Conservation (phyloP, 257 asterid genomes). For the Salvia hispanica region DNA sequence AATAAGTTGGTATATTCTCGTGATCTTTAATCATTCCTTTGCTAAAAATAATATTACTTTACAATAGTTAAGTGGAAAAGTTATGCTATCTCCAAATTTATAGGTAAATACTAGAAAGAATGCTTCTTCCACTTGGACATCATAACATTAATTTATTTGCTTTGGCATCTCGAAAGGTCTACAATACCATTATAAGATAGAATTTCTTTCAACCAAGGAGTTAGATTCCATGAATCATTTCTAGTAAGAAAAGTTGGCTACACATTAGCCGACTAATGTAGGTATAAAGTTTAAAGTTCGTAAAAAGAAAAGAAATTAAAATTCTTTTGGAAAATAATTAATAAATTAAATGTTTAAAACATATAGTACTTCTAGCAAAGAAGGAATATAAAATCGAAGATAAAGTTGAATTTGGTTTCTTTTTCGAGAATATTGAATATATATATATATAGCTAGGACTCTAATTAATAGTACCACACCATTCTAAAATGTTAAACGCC, state of each 20-base stretch:
- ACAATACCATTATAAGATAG: constrained; percentile 1
- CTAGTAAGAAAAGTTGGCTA: not conserved
- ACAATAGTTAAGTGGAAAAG: not conserved
- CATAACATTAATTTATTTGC: not conserved
- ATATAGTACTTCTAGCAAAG: no score
- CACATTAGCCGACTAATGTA: not conserved
- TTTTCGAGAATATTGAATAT: not conserved
- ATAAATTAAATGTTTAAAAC: not conserved
- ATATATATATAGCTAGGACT: no score
- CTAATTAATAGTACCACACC: no score
- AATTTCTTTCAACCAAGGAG: constrained; percentile 2
- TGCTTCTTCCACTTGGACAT: constrained; percentile 13
- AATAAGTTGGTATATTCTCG: not conserved
- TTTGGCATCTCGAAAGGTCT: constrained; percentile 18
- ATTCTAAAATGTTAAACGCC: no score
- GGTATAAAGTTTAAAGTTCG: not conserved
- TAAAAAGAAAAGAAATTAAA: not conserved
- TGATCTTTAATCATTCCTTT: constrained; percentile 3
- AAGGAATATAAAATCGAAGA: not conserved
- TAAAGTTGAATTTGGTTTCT: not conserved
- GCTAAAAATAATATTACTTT: not conserved
- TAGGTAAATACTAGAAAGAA: not conserved
- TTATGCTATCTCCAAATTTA: constrained; percentile 7
- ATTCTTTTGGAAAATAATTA: no score
- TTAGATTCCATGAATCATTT: constrained; percentile 25